These are phyloP conservation scores for Ceratorhiza oryzae-sativae DNA, from an alignment of 1,284 basidiomycete species.

Conservation along the genomic window DNA sequence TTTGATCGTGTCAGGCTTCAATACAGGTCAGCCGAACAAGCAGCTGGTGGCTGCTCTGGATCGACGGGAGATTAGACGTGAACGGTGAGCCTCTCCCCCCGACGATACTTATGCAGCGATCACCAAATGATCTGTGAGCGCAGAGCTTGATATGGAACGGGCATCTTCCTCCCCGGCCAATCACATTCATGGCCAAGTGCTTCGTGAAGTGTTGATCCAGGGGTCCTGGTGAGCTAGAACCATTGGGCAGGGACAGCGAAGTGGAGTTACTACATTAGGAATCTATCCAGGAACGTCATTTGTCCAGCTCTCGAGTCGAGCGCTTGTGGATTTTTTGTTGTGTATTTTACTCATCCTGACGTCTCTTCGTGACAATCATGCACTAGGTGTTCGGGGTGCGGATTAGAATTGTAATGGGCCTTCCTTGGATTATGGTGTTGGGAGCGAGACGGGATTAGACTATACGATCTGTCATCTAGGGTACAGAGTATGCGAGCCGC, in stretches of 20 bases:
- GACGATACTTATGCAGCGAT: not conserved
- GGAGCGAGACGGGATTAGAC: too few relatives aligned
- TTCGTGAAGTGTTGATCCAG: not conserved
- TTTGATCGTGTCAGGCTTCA: not conserved
- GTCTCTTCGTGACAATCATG: too few relatives aligned
- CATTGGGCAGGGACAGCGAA: not conserved
- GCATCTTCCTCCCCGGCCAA: not conserved
- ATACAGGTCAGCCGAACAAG: not conserved
- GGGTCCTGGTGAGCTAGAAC: not conserved
- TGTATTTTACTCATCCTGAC: too few relatives aligned
- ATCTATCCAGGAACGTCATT: slow-evolving; percentile 7
- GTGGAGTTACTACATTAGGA: not conserved
- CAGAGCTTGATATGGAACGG: not conserved
- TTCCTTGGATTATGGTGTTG: too few relatives aligned
- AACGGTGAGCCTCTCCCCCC: not conserved
- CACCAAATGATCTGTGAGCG: not conserved
- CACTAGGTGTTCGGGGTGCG: too few relatives aligned
- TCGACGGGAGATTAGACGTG: not conserved
- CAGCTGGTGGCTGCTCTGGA: not conserved
- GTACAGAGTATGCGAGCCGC: too few relatives aligned
- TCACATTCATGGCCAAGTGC: not conserved
- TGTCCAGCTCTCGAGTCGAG: too few relatives aligned
- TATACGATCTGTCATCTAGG: too few relatives aligned
- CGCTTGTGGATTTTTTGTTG: too few relatives aligned
- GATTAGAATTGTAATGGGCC: too few relatives aligned